Evolutionary conservation across 2,329 filamentous ascomycete genomes (phyloP).

Genomic region (Ophiostoma ips): DNA sequence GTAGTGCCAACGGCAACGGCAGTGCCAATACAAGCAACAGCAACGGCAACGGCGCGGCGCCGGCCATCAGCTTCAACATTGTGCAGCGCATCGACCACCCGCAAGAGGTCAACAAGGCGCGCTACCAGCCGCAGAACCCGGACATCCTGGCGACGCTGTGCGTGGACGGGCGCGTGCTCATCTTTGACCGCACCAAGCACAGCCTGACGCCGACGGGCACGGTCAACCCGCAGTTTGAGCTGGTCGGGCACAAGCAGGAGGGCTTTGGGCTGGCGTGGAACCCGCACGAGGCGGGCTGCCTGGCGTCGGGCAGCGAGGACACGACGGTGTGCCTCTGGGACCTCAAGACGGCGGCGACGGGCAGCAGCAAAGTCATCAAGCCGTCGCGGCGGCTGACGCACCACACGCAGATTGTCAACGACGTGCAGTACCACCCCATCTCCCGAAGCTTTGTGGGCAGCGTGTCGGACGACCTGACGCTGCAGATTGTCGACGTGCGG

Average conservation of each 20-base stretch:
- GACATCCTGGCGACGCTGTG: conserved; percentile 92
- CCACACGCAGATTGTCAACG: conserved; percentile 85
- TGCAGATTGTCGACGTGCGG: conserved; percentile 85
- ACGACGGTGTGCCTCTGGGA: conserved; percentile 89
- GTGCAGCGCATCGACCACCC: conserved; percentile 94
- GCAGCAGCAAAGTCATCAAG: conserved; percentile 52
- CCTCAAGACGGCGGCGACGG: conserved; percentile 54
- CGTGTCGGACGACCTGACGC: conserved; percentile 86
- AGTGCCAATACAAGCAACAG: conserved; percentile 36
- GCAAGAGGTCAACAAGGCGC: conserved; percentile 94
- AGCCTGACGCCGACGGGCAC: conserved; percentile 59
- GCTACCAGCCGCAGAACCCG: conserved; percentile 94
- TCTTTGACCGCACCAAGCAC: conserved; percentile 95
- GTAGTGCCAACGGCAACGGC: not conserved
- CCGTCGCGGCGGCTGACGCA: conserved; percentile 69
- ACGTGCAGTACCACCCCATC: conserved; percentile 87
- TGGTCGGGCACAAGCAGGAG: conserved; percentile 74
- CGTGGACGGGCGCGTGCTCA: conserved; percentile 71
- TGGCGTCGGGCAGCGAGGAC: conserved; percentile 87
- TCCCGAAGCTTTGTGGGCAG: conserved; percentile 77
- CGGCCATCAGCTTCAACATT: conserved; percentile 74
- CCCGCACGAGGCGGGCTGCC: conserved; percentile 63
- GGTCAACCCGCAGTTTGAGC: conserved; percentile 69
- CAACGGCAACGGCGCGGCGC: conserved; percentile 46
- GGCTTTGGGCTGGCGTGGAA: conserved; percentile 92